phyloP scores from a whole-genome alignment of 805 yeast genomes.

The Wickerhamomyces bisporus region DNA sequence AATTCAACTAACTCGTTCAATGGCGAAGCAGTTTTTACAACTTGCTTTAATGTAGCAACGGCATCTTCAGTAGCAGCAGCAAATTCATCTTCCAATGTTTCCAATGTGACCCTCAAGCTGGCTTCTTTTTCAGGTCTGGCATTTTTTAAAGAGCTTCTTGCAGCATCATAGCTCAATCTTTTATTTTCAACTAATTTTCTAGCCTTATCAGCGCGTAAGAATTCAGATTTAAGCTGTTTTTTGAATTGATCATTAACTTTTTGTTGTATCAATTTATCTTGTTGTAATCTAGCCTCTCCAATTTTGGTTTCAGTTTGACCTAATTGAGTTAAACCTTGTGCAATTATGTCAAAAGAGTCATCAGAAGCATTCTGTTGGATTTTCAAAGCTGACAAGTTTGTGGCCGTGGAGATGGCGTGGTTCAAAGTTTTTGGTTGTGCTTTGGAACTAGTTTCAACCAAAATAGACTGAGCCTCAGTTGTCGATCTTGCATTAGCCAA shows the following conservation, averaged over 20 bases:
- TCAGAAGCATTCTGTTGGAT: constrained; percentile 27
- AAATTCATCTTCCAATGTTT: constrained; percentile 82
- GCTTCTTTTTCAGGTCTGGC: constrained; percentile 66
- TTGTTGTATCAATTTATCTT: constrained; percentile 66
- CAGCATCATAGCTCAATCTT: constrained; percentile 74
- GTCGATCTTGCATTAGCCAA: constrained; percentile 70
- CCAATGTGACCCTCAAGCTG: constrained; percentile 69
- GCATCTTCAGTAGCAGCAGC: constrained; percentile 89
- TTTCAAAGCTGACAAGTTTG: constrained; percentile 39
- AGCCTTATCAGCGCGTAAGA: constrained; percentile 59
- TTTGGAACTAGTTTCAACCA: constrained; percentile 45
- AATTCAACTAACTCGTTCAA: constrained; percentile 63
- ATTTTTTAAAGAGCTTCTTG: constrained; percentile 48
- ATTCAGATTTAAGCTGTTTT: constrained; percentile 54
- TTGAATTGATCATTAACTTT: constrained; percentile 65
- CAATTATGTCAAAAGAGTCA: constrained; percentile 44
- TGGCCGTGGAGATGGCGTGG: constrained; percentile 76
- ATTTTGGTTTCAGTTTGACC: constrained; percentile 68
- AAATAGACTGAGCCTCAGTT: constrained; percentile 76
- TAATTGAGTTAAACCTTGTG: constrained; percentile 59
- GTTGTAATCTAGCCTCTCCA: constrained; percentile 78
- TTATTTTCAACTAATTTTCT: constrained; percentile 74
- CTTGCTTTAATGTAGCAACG: constrained; percentile 75
- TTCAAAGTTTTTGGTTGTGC: constrained; percentile 71
- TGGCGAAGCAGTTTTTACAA: constrained; percentile 64